A percentile compares a stretch with the other conserved stretches of the same genome.
phyloP scores from a whole-genome alignment of 345 rosid species.

The Populus davidiana region DNA sequence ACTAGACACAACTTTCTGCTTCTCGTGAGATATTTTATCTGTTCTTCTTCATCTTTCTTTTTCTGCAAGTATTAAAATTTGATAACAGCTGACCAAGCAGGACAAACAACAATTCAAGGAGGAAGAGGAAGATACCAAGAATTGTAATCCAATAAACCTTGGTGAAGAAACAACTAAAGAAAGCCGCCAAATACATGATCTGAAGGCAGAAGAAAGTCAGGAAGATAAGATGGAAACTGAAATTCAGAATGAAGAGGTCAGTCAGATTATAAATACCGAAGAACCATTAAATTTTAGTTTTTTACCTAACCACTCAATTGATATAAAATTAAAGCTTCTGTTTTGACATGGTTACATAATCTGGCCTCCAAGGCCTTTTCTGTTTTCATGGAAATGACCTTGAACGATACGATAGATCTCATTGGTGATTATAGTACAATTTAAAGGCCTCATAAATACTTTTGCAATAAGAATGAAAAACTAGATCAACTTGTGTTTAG shows the following conservation, averaged over 20 bases:
- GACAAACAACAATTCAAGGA: constrained; percentile 24
- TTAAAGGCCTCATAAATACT: too few species aligned
- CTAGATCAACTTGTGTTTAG: too few species aligned
- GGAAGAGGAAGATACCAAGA: constrained; percentile 29
- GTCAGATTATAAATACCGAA: constrained; percentile 22
- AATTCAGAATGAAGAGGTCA: constrained; percentile 36
- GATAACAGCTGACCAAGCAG: constrained; percentile 7
- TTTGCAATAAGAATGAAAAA: too few species aligned
- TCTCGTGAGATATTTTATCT: background rate
- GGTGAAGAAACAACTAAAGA: constrained; percentile 25
- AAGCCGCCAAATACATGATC: constrained; percentile 24
- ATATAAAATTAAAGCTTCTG: constrained; percentile 4
- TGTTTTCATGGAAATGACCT: too few species aligned
- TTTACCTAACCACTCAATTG: background rate
- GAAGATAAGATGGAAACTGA: constrained; percentile 14
- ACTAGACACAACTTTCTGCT: background rate
- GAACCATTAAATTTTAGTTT: background rate
- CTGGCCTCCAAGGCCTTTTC: too few species aligned
- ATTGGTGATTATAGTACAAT: too few species aligned
- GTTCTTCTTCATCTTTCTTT: background rate
- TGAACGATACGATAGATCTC: too few species aligned
- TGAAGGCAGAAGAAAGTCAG: constrained; percentile 15
- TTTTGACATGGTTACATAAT: background rate
- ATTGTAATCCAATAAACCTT: constrained; percentile 11
- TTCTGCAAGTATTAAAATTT: background rate